A percentile compares a stretch with the other conserved stretches of the same genome.
These are phyloP conservation scores for Nakaseomyces nivariensis DNA, from an alignment of 1,139 yeast species.

Conservation along the genomic window DNA sequence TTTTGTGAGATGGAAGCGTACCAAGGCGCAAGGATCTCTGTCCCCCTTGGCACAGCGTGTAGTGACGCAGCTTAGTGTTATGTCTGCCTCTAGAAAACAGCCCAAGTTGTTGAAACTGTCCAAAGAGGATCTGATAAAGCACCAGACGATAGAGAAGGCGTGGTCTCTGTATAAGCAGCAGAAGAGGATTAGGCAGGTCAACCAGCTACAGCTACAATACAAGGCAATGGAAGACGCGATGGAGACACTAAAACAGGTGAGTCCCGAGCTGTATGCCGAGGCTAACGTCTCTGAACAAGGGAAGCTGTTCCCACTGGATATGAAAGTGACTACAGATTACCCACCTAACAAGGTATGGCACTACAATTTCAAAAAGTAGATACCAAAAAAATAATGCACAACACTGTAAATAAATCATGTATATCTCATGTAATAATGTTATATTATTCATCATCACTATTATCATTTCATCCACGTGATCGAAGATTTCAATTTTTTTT, in stretches of 20 bases:
- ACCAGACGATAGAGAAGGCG: slow-evolving; percentile 72
- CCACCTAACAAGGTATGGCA: slow-evolving; percentile 88
- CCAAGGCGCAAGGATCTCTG: slow-evolving; percentile 33
- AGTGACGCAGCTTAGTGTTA: slow-evolving; percentile 69
- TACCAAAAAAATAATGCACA: neutral
- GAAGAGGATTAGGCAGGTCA: slow-evolving; percentile 35
- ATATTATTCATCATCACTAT: too few species aligned
- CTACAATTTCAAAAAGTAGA: slow-evolving; percentile 36
- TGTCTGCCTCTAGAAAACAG: slow-evolving; percentile 79
- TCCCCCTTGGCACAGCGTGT: slow-evolving; percentile 56
- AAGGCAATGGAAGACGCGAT: slow-evolving; percentile 61
- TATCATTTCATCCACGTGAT: too few species aligned
- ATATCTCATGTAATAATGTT: too few species aligned
- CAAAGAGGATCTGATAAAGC: slow-evolving; percentile 77
- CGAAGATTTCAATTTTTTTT: too few species aligned
- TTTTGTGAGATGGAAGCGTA: slow-evolving; percentile 37
- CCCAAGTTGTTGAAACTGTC: slow-evolving; percentile 71
- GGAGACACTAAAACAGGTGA: slow-evolving; percentile 48
- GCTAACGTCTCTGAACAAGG: slow-evolving; percentile 30
- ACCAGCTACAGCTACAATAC: slow-evolving; percentile 53
- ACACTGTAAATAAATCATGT: too few species aligned
- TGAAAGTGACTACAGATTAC: slow-evolving; percentile 80
- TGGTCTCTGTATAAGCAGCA: slow-evolving; percentile 61
- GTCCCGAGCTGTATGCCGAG: slow-evolving; percentile 30
- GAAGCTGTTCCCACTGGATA: slow-evolving; percentile 58